Evolutionary conservation across 495 filamentous ascomycete species (phyloP), one percentile per base, ranked within the genome.

Genomic region (Delitschia confertaspora): DNA sequence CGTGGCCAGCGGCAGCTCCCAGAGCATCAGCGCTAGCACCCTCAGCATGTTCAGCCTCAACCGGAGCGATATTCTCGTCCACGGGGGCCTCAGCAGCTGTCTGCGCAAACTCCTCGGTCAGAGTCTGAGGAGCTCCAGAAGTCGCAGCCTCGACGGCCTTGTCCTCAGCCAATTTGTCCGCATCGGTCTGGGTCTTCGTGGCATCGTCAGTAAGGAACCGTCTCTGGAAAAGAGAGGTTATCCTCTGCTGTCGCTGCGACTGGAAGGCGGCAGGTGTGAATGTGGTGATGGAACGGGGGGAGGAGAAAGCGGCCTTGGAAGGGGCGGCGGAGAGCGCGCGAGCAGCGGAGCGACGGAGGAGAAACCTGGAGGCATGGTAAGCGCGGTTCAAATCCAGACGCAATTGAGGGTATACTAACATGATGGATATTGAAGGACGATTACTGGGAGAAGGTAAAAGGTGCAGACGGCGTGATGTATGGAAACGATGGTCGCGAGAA

Each of bases 291-390:
- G 65, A 62, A 9, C 64, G 70, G 24, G 69, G 58, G 45, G 66
- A 66, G 11, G 61, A 51, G 38, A 73, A 43, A 26, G 69, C 53
- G 18, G 67, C 59, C 21, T 24, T 47, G 24, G 65, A 59, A 18
- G 74, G 64, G 8, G 69, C 63, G 31, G 74, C 65, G 30, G 71
- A 62, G 47, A 74, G 63, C 11, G 52, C 53, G 19, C 52, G 42
- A 42, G 58, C 40, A n/a, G 58, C 58, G 7, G 55, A 37, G 36
- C 58, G 58, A 27, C 58, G 58, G 40, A 60, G 47, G 33, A 58
- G 42, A 51, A 37, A 56, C 55, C 58, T 60, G 35, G 4, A 36
- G 16, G n/a, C n/a, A n/a, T n/a, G n/a, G n/a, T n/a, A n/a, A n/a
- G n/a, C n/a, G n/a, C n/a, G n/a, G n/a, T n/a, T n/a, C n/a, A n/a